Evolutionary conservation across 169 alveolate species (phyloP).

Genomic region (Plasmodium gonderi): DNA sequence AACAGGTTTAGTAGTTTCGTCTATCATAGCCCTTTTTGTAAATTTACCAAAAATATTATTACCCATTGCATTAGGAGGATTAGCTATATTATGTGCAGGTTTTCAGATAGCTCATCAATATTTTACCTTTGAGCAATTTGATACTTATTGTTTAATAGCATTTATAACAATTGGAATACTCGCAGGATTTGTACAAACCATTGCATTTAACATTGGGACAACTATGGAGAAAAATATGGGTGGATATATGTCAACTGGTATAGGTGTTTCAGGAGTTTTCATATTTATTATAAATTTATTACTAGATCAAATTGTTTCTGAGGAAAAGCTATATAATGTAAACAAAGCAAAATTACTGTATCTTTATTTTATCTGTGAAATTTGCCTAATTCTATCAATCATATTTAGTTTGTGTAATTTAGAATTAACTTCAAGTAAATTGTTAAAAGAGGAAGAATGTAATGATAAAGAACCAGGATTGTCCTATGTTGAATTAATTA

Average conservation of each 20-base stretch:
- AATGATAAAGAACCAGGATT: constrained; percentile 18
- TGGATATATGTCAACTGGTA: constrained; percentile 61
- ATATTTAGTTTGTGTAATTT: constrained; percentile 27
- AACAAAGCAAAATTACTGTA: constrained; percentile 15
- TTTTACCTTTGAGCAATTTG: background rate
- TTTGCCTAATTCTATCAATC: constrained; percentile 16
- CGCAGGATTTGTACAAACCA: constrained; percentile 66
- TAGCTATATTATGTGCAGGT: constrained; percentile 27
- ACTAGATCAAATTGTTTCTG: constrained; percentile 45
- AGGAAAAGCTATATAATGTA: background rate
- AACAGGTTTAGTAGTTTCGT: constrained; percentile 53
- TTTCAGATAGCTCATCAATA: constrained; percentile 48
- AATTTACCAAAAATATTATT: constrained; percentile 29
- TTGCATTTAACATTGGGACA: constrained; percentile 58
- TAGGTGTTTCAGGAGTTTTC: constrained; percentile 66
- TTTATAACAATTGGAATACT: constrained; percentile 48
- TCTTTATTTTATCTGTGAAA: constrained; percentile 33
- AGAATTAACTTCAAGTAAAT: constrained; percentile 1
- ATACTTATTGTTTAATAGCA: constrained; percentile 22
- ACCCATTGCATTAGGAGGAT: constrained; percentile 26
- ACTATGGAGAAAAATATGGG: constrained; percentile 62
- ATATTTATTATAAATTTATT: constrained; percentile 31
- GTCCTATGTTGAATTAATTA: constrained; percentile 31
- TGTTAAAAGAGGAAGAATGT: constrained; percentile 19
- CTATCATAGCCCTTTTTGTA: constrained; percentile 35